These are phyloP conservation scores for Physcia stellaris DNA, from an alignment of 495 filamentous ascomycete species.

Conservation along the genomic window DNA sequence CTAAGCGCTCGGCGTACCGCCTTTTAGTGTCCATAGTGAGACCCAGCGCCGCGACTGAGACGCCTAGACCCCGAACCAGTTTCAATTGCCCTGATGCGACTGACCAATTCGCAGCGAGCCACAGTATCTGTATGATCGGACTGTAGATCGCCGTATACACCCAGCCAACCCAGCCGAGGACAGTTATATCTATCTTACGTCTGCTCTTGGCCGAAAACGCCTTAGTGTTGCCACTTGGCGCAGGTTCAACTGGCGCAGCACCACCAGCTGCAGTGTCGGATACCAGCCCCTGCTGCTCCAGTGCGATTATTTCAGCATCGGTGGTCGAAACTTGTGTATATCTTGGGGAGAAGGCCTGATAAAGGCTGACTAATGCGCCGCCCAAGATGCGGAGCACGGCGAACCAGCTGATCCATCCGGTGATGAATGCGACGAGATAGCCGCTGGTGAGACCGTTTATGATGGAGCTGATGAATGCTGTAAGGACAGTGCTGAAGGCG, in stretches of 20 bases:
- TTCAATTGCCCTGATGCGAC: neutral
- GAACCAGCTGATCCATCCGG: slow-evolving; percentile 8
- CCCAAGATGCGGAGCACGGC: slow-evolving; percentile 5
- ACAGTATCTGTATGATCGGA: slow-evolving; percentile 6
- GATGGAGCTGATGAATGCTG: slow-evolving; percentile 8
- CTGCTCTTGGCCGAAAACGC: neutral
- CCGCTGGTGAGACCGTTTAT: slow-evolving; percentile 5
- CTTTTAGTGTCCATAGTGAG: slow-evolving; percentile 8
- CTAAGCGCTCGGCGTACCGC: slow-evolving; percentile 6
- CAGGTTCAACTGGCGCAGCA: no score
- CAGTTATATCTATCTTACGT: slow-evolving; percentile 1
- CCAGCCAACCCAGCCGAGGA: slow-evolving; percentile 7
- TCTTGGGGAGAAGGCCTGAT: slow-evolving; percentile 4
- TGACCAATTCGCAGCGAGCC: slow-evolving; percentile 1
- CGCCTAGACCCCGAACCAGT: slow-evolving; percentile 3
- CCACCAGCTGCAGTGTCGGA: no score
- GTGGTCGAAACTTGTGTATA: slow-evolving; percentile 1
- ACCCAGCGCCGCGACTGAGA: slow-evolving; percentile 4
- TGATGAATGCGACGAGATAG: slow-evolving; percentile 4
- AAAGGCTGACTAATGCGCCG: slow-evolving; percentile 2
- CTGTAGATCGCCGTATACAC: slow-evolving; percentile 6
- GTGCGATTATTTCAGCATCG: neutral
- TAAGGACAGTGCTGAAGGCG: slow-evolving; percentile 8
- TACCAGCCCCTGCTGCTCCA: neutral
- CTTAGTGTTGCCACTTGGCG: neutral